Evolutionary conservation across 495 filamentous ascomycete species (phyloP).

Genomic region (Penicillium ucsense): DNA sequence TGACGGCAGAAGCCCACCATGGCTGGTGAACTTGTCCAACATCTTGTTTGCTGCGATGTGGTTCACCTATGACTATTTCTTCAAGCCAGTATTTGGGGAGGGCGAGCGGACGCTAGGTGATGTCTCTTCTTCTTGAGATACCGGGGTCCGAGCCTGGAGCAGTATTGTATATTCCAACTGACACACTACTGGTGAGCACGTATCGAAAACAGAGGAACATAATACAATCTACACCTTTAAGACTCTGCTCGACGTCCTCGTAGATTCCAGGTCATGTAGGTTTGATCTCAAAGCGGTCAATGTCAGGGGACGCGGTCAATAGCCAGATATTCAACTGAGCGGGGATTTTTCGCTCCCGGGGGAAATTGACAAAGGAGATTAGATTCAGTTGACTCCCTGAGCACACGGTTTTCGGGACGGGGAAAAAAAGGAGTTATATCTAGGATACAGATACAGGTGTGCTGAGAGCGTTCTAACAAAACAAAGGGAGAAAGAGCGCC

Average conservation of each 20-base stretch:
- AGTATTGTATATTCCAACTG: too few species aligned
- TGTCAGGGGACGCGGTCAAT: too few species aligned
- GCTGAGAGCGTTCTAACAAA: conserved; percentile 38
- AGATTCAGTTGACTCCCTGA: conserved; percentile 27
- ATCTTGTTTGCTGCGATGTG: conserved; percentile 51
- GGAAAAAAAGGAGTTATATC: conserved; percentile 34
- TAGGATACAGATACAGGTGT: conserved; percentile 44
- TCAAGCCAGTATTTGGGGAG: conserved; percentile 66
- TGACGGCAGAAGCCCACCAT: conserved; percentile 54
- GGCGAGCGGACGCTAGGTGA: conserved; percentile 64
- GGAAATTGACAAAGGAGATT: conserved; percentile 34
- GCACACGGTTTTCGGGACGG: conserved; percentile 36
- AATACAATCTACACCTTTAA: too few species aligned
- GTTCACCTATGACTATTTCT: conserved; percentile 63
- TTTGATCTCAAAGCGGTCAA: too few species aligned
- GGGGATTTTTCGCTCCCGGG: not conserved
- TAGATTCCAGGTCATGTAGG: too few species aligned
- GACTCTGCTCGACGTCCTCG: too few species aligned
- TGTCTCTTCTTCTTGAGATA: conserved; percentile 8
- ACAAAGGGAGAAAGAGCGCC: conserved; percentile 20
- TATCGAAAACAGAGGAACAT: too few species aligned
- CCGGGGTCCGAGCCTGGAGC: too few species aligned
- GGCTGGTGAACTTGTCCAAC: conserved; percentile 45
- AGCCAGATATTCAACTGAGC: not conserved
- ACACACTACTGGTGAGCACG: too few species aligned